Conservation (phyloP, 345 rosid species). For the Lagerstroemia speciosa region DNA sequence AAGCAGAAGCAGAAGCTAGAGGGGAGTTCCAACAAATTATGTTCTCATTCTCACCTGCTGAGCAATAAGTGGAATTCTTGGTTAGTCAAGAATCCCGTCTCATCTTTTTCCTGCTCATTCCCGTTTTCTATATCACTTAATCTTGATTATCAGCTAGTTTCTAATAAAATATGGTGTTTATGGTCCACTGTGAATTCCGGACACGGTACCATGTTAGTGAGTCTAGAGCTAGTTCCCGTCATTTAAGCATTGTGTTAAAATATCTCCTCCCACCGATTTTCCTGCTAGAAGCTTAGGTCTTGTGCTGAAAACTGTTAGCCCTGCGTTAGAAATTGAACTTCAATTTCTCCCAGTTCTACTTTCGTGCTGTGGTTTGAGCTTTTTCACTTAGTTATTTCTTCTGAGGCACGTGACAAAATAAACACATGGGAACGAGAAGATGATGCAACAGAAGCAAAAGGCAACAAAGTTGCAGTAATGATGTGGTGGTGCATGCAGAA, state of each 20-base stretch:
- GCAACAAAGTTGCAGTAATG: neutral
- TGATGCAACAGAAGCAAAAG: neutral
- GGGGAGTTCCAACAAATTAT: neutral
- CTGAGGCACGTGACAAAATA: neutral
- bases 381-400: neutral
- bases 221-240: neutral
- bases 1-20: neutral
- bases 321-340: neutral
- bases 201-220: neutral
- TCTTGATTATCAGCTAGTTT: neutral
- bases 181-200: neutral
- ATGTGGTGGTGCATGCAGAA: neutral
- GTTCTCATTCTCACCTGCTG: neutral
- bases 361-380: neutral
- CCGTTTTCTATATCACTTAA: neutral
- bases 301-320: neutral
- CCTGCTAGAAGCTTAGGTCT: neutral
- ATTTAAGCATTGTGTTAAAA: neutral
- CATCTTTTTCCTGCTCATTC: neutral
- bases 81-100: neutral
- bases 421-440: neutral
- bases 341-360: neutral
- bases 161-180: too few species aligned
- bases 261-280: neutral
- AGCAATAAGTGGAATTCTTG: neutral